Evolutionary conservation across 352 stramenopile species (phyloP).

Genomic region (Globisporangium lucens): DNA sequence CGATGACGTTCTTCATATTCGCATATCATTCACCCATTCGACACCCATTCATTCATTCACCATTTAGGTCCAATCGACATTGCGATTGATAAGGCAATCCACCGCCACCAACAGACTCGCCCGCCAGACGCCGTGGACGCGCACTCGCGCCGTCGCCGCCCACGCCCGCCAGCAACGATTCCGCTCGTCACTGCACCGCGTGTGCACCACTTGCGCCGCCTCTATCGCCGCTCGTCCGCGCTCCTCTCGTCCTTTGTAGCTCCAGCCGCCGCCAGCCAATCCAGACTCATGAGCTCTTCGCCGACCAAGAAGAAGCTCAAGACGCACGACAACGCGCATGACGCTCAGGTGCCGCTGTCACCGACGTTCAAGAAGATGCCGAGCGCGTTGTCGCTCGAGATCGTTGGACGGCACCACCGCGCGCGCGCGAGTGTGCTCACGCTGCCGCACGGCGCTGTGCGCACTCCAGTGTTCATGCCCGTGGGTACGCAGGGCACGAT

Average conservation of each 20-base stretch:
- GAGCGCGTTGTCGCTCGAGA: conserved; percentile 43
- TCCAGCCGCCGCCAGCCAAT: conserved; percentile 9
- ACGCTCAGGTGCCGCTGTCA: background rate
- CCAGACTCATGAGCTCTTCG: conserved; percentile 13
- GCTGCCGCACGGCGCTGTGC: conserved; percentile 84
- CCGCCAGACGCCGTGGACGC: background rate
- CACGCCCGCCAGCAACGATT: conserved; percentile 7
- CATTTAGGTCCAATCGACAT: background rate
- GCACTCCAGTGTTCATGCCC: conserved; percentile 96
- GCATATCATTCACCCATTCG: background rate
- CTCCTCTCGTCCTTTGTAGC: background rate
- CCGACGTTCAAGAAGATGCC: conserved; percentile 34
- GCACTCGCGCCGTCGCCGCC: background rate
- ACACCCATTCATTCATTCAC: background rate
- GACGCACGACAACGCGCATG: conserved; percentile 3
- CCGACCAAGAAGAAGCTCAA: conserved; percentile 20
- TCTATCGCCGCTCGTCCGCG: background rate
- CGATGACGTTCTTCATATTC: background rate
- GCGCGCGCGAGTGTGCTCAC: conserved; percentile 72
- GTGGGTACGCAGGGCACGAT: conserved; percentile 97
- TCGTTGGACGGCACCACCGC: conserved; percentile 43
- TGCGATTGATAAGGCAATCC: conserved; percentile 1
- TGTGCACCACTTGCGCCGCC: background rate
- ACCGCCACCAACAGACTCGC: background rate
- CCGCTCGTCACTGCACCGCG: conserved; percentile 1